Evolutionary conservation across 768 basidiomycete species (phyloP), one percentile per base, ranked within the genome.

Genomic region (Auricularia auricula-judae): DNA sequence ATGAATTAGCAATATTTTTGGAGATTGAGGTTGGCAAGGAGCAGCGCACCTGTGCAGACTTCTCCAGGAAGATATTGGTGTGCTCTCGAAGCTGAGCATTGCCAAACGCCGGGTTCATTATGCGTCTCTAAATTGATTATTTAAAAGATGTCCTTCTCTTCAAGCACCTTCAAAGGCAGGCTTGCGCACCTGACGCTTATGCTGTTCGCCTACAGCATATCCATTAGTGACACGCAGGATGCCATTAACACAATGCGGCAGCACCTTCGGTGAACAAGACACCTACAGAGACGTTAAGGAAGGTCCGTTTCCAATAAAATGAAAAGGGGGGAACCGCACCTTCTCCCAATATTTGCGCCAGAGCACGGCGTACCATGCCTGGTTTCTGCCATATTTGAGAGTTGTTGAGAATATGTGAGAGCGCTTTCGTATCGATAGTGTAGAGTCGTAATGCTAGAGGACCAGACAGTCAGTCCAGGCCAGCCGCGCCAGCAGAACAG

Each of bases 31-130:
- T 8, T 16, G 43, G 39, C 29, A 29, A 2, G 29, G 29, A 14
- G 39, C 12, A 42, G n/a, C 62, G 36, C 68, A 83, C 85, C 71
- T 81, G 73, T 0, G 79, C 67, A 0, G 86, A 74, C 70, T 86
- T 87, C 2, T 80, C 78, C 3, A 84, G 67, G 66, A 88, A 86
- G 12, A 83, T 81, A 14, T 77, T 77, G 0, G 84, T 84, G 12
- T 87, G 69, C 53, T 81, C 82, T 2, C 85, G 76, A 44, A 87
- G 79, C 67, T 86, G 85, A 1, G 79, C 73, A 2, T 79, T 77
- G 1, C 86, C 84, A 67, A 89, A 89, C 0, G 86, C 86, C 12
- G 86, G 86, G 66, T 87, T 88, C 86, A 59, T 59, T 8, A 34
- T 35, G 14, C 56, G 21, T 12, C 56, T 14, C 56, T 51, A 18